A percentile compares a stretch with the other conserved stretches of the same genome.
These are phyloP conservation scores for Phytopythium mirpurense DNA, from an alignment of 352 stramenopile species.

Conservation along the genomic window DNA sequence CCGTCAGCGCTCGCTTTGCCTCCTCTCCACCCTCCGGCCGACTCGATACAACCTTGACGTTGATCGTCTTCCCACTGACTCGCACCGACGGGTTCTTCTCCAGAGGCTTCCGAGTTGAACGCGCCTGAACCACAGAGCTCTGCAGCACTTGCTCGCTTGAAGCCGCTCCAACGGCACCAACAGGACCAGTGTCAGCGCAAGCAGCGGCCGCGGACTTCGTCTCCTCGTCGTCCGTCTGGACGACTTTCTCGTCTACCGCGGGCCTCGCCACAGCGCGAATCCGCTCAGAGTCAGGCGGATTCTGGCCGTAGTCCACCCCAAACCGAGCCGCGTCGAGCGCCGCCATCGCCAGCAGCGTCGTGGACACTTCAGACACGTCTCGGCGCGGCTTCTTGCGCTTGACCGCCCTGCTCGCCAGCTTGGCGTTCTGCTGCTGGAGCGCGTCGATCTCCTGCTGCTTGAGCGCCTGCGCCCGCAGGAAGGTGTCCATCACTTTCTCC, in stretches of 20 bases:
- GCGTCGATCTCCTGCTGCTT: slow-evolving; percentile 62
- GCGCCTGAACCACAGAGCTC: neutral
- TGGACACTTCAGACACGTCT: slow-evolving; percentile 14
- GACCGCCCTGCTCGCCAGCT: slow-evolving; percentile 40
- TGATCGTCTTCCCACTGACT: neutral
- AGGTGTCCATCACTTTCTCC: slow-evolving; percentile 58
- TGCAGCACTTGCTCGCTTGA: neutral
- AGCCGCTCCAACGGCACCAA: neutral
- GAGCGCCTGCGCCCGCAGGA: slow-evolving; percentile 45
- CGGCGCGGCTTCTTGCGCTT: slow-evolving; percentile 25
- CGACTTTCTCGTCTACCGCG: slow-evolving; percentile 37
- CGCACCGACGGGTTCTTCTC: neutral
- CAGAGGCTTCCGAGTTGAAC: neutral
- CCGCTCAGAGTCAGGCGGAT: neutral
- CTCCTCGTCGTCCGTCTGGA: slow-evolving; percentile 54
- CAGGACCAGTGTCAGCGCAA: neutral
- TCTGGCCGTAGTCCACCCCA: slow-evolving; percentile 32
- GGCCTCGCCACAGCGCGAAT: no score
- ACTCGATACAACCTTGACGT: neutral
- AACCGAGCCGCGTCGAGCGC: slow-evolving; percentile 60
- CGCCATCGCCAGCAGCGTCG: slow-evolving; percentile 45
- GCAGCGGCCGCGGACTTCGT: neutral
- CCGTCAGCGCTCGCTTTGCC: neutral
- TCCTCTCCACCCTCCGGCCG: neutral
- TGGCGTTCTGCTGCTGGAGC: slow-evolving; percentile 53